Percentiles rank a stretch among this genome's conserved stretches.
These are phyloP conservation scores for Amylocystis lapponica DNA, from an alignment of 768 basidiomycete genomes.

Conservation along the genomic window DNA sequence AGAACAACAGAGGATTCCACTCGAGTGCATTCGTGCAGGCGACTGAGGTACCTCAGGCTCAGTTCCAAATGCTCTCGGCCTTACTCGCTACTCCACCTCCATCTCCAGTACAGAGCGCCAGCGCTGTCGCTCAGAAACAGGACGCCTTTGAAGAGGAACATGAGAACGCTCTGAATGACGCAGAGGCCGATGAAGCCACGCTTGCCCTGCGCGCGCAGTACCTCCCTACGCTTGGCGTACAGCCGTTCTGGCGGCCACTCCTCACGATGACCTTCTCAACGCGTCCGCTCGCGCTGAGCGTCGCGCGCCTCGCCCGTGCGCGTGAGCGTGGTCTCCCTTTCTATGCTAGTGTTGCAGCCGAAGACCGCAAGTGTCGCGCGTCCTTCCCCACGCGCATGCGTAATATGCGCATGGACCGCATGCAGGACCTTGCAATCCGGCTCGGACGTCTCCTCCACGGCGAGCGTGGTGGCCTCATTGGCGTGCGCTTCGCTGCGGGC, in stretches of 20 bases:
- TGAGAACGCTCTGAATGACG: slow-evolving; percentile 1
- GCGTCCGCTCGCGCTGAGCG: slow-evolving; percentile 32
- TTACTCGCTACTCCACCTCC: background rate
- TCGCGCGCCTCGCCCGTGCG: slow-evolving; percentile 28
- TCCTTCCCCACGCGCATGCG: slow-evolving; percentile 30
- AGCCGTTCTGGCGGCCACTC: slow-evolving; percentile 37
- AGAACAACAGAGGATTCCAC: slow-evolving; percentile 12
- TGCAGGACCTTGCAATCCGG: slow-evolving; percentile 24
- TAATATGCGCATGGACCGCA: slow-evolving; percentile 29
- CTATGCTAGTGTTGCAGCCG: slow-evolving; percentile 25
- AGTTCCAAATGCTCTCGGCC: background rate
- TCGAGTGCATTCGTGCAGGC: slow-evolving; percentile 16
- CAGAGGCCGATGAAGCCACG: background rate
- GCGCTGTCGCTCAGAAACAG: background rate
- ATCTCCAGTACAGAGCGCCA: background rate
- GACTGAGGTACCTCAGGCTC: background rate
- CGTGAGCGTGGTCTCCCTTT: slow-evolving; percentile 31
- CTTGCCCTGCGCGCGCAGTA: slow-evolving; percentile 23
- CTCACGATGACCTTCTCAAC: slow-evolving; percentile 36
- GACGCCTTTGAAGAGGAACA: slow-evolving; percentile 3
- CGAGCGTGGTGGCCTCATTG: slow-evolving; percentile 31
- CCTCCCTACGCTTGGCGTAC: slow-evolving; percentile 19
- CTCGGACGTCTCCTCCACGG: slow-evolving; percentile 30
- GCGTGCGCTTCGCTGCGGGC: slow-evolving; percentile 27
- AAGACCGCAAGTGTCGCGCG: slow-evolving; percentile 29